Conservation (phyloP, 805 yeast species). For the Metschnikowia dekortorum region DNA sequence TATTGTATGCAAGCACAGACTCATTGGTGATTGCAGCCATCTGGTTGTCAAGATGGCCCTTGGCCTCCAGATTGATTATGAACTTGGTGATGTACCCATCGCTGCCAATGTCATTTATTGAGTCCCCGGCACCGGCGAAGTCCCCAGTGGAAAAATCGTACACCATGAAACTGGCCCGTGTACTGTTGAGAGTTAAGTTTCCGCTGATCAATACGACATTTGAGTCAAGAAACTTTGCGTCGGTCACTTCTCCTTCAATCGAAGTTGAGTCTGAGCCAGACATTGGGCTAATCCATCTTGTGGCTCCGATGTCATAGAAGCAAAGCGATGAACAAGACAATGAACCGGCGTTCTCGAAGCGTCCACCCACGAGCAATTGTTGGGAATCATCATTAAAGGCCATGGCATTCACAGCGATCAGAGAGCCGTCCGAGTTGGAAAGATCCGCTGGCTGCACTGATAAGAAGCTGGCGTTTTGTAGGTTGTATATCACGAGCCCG, state of each 20-base stretch:
- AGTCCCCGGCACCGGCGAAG: constrained; percentile 15
- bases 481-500: constrained; percentile 53
- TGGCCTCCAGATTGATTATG: constrained; percentile 40
- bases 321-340: constrained; percentile 62
- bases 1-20: constrained; percentile 42
- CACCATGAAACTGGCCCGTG: constrained; percentile 42
- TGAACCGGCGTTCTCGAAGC: constrained; percentile 55
- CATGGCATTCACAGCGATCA: constrained; percentile 34
- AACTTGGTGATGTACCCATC: constrained; percentile 32
- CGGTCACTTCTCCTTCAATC: constrained; percentile 45
- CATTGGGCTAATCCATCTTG: constrained; percentile 51
- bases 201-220: constrained; percentile 47
- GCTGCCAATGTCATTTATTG: constrained; percentile 20
- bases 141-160: constrained; percentile 47
- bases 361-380: constrained; percentile 68
- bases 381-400: constrained; percentile 29
- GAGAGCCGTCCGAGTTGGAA: constrained; percentile 39
- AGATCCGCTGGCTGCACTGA: constrained; percentile 48
- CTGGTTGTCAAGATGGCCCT: constrained; percentile 37
- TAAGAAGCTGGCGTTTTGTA: constrained; percentile 38
- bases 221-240: constrained; percentile 44
- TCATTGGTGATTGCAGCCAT: constrained; percentile 32
- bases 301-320: constrained; percentile 50
- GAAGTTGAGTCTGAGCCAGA: constrained; percentile 19
- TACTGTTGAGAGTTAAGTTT: constrained; percentile 40